phyloP scores from a whole-genome alignment of 257 asterid genomes.

The Sherardia arvensis region DNA sequence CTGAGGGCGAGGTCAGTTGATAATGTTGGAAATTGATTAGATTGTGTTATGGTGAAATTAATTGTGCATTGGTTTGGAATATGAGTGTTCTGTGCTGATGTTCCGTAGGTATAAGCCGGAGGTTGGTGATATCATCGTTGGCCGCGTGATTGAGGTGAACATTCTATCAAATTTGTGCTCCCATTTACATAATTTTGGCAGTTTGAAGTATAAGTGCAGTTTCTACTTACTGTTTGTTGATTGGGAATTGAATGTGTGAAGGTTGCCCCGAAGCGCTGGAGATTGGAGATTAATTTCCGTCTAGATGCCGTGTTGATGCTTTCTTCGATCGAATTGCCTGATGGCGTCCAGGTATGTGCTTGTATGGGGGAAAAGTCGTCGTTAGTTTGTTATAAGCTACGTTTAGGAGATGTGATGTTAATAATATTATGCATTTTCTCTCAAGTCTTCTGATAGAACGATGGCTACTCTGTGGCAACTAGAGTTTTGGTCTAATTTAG shows the following conservation, averaged over 20 bases:
- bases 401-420: not conserved
- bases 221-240: not conserved
- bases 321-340: conserved; percentile 92
- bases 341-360: conserved; percentile 79
- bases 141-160: conserved; percentile 82
- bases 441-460: not conserved
- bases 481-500: not conserved
- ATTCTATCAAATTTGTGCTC: not conserved
- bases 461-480: not conserved
- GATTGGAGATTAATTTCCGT: conserved; percentile 76
- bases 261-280: conserved; percentile 98
- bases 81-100: not conserved
- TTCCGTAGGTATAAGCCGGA: conserved; percentile 80
- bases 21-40: not conserved
- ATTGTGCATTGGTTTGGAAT: not conserved
- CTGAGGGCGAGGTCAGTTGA: conserved; percentile 61
- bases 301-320: conserved; percentile 95
- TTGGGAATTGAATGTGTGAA: conserved; percentile 13
- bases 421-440: not conserved
- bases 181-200: not conserved
- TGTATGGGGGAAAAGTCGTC: not conserved
- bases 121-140: conserved; percentile 83
- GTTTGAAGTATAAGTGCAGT: not conserved
- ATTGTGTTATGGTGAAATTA: not conserved
- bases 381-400: not conserved